phyloP scores from a whole-genome alignment of 2,329 filamentous ascomycete species.

The Fusarium burgessii region DNA sequence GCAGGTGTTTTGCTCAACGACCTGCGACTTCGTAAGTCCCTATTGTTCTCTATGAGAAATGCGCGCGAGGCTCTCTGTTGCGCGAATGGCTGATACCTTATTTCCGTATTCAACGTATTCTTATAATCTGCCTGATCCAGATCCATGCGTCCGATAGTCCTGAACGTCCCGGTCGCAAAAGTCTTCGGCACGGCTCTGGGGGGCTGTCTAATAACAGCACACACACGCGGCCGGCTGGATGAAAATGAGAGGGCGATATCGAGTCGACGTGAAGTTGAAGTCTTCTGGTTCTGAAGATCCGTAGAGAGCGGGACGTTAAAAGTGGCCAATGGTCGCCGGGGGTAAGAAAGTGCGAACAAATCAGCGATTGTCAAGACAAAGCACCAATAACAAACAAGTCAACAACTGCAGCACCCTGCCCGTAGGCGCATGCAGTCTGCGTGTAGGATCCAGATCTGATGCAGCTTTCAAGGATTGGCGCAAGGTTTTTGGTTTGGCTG shows the following conservation, averaged over 20 bases:
- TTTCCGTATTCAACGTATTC: conserved; percentile 2
- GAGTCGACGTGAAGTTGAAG: conserved; percentile 27
- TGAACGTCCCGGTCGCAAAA: conserved; percentile 4
- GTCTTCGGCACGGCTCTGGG: conserved; percentile 22
- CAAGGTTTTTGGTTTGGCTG: conserved; percentile 15
- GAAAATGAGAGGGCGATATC: conserved; percentile 15
- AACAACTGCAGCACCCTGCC: conserved; percentile 10
- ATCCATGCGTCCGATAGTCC: conserved; percentile 10
- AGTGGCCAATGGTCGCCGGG: conserved; percentile 12
- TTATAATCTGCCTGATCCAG: conserved; percentile 6
- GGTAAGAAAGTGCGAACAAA: conserved; percentile 22
- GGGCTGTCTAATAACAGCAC: conserved; percentile 52
- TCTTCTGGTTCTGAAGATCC: neutral
- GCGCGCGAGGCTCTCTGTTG: neutral
- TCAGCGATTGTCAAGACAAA: conserved; percentile 19
- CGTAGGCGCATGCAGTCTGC: conserved; percentile 16
- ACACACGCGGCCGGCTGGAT: conserved; percentile 29
- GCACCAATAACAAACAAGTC: conserved; percentile 15
- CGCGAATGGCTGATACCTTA: conserved; percentile 21
- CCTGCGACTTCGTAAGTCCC: conserved; percentile 19
- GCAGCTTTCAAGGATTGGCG: conserved; percentile 17
- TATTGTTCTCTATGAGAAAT: conserved; percentile 4
- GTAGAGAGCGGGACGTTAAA: conserved; percentile 15
- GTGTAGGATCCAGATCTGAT: conserved; percentile 23
- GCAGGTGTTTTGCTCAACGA: conserved; percentile 1